Evolutionary conservation across 345 rosid species (phyloP), one percentile per base, ranked within the genome.

Genomic region (Euphorbia peplus): DNA sequence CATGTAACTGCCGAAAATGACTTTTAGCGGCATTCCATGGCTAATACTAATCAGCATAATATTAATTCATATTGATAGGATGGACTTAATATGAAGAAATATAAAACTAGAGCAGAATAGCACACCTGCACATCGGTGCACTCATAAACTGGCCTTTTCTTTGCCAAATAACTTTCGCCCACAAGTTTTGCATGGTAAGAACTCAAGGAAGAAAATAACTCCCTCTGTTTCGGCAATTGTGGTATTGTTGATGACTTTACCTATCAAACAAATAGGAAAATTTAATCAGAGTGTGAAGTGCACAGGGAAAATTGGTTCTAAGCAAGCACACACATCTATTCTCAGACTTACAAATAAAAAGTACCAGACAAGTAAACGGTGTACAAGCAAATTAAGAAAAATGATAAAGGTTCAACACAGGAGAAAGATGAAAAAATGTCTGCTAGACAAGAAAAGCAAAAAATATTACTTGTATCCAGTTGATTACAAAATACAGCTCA

Each of bases 91-190:
- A 57, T 13, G 50, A 55, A 44, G 39, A 70, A 42, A 68, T 32
- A 63, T 19, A 64, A 60, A 39, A 63, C 35, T 41, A 19, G 59
- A 50, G 30, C 67, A 70, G 75, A 62, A 68, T 46, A 26, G 29
- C 74, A 68, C 55, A 91, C 97, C 96, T 93, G 98, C 60, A 76
- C 90, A 47, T 91, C 95, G 50, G 91, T 88, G 73, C 96, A 91
- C 66, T 91, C 97, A 30, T 89, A 83, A 26, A 93, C 80, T 16
- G 95, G 96, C 76, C 96, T 82, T 79, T 84, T 93, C 84, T 77
- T 89, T 50, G 89, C 97, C 82, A 89, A 81, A 73, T 80, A 93
- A 80, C 95, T 93, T 83, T 91, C 96, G 55, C 98, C 98, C 3
- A 91, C 97, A 35, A 91, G 97, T 83, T 82, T 85, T 21, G 98